A percentile compares a stretch with the other conserved stretches of the same genome.
phyloP scores from a whole-genome alignment of 2,329 filamentous ascomycete genomes.

The Fusarium metavorans region DNA sequence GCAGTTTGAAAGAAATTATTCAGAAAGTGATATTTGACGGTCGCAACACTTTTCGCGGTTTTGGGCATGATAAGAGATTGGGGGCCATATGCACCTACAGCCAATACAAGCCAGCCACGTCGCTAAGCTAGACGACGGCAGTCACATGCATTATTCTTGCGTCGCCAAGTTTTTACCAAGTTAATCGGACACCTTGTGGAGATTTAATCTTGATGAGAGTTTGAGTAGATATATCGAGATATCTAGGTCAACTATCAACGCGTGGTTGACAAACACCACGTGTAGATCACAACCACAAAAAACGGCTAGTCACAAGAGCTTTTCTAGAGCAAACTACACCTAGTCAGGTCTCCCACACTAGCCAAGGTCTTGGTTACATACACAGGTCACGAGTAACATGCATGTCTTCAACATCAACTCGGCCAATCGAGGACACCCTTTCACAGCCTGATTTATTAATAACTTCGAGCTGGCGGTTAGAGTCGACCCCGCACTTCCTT shows the following conservation, averaged over 20 bases:
- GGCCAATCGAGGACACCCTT: not conserved
- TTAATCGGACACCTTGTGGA: not conserved
- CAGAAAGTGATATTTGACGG: not conserved
- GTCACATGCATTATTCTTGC: not conserved
- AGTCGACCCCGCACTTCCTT: not conserved
- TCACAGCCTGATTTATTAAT: constrained; percentile 1
- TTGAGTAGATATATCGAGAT: not conserved
- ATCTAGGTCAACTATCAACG: not conserved
- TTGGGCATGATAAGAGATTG: not conserved
- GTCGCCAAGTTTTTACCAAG: not conserved
- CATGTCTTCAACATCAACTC: not conserved
- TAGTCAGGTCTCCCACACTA: too few relatives aligned
- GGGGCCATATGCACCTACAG: not conserved
- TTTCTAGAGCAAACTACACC: not conserved
- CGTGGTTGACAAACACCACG: not conserved
- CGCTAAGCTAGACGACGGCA: not conserved
- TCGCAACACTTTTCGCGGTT: not conserved
- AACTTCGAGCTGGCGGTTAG: not conserved
- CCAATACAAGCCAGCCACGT: not conserved
- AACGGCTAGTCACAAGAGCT: not conserved
- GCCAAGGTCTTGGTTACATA: not conserved
- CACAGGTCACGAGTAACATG: not conserved
- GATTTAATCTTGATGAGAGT: not conserved
- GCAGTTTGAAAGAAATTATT: not conserved
- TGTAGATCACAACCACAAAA: not conserved